Conservation (phyloP, 2,329 filamentous ascomycete species). For the Hypoxylon sp. region DNA sequence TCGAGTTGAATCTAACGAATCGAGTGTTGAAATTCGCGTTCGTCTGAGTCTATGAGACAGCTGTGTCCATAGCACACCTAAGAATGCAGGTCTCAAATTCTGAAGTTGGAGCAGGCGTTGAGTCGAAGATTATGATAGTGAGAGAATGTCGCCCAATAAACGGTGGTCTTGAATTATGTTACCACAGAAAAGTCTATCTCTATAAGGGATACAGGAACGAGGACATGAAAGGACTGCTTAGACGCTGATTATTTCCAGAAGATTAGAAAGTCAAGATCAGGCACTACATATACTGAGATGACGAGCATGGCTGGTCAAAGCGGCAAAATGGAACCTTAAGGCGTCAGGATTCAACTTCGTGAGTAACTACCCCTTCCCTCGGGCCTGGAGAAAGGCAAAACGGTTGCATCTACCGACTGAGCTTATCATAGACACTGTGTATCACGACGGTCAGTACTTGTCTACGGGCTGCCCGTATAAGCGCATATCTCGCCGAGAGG, state of each 20-base stretch:
- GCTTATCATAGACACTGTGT: constrained; percentile 35
- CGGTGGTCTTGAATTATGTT: constrained; percentile 6
- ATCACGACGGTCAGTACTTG: constrained; percentile 24
- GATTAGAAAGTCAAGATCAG: background rate
- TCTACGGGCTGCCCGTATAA: constrained; percentile 26
- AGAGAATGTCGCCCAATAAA: constrained; percentile 18
- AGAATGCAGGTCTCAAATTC: constrained; percentile 11
- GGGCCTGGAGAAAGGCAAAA: constrained; percentile 36
- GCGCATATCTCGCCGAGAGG: constrained; percentile 11
- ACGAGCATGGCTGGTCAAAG: background rate
- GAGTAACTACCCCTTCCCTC: constrained; percentile 17
- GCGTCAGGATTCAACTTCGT: constrained; percentile 12
- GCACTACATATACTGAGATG: constrained; percentile 27
- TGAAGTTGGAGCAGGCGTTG: constrained; percentile 13
- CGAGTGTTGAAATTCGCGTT: constrained; percentile 37
- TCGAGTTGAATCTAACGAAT: constrained; percentile 31
- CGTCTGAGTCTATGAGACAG: constrained; percentile 16
- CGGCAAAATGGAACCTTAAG: constrained; percentile 13
- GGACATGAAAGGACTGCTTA: constrained; percentile 7
- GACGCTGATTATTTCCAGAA: constrained; percentile 6
- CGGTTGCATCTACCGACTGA: constrained; percentile 4
- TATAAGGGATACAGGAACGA: constrained; percentile 7
- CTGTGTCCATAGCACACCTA: constrained; percentile 26
- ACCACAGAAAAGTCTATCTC: constrained; percentile 22
- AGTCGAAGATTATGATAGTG: constrained; percentile 15